phyloP scores from a whole-genome alignment of 768 basidiomycete species.

The Candolleomyces efflorescens region DNA sequence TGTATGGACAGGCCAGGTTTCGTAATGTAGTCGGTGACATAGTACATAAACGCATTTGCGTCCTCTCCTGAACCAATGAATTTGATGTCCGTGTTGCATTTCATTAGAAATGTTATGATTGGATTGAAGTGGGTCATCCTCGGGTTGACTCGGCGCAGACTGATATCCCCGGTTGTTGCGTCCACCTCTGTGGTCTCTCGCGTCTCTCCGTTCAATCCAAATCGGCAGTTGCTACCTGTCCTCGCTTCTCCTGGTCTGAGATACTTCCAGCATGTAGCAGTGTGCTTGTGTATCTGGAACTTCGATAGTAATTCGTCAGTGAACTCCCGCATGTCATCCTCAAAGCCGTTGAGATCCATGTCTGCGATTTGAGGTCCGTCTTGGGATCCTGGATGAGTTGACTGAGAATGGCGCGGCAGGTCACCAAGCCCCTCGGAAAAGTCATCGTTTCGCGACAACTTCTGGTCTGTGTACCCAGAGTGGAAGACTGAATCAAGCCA shows the following conservation, averaged over 20 bases:
- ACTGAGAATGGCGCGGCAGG: too few species aligned
- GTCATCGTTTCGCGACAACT: too few species aligned
- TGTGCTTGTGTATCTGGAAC: background rate
- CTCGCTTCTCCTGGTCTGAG: background rate
- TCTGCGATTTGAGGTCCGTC: background rate
- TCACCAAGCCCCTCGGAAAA: too few species aligned
- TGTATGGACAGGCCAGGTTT: background rate
- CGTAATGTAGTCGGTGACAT: background rate
- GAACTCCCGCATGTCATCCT: background rate
- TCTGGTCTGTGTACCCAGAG: too few species aligned
- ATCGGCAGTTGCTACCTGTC: background rate
- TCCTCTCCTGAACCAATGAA: background rate
- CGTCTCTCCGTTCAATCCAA: background rate
- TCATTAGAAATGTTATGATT: background rate
- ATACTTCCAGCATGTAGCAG: background rate
- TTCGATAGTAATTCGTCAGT: background rate
- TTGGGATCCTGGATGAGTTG: background rate
- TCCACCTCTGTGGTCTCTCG: background rate
- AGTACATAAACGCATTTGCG: background rate
- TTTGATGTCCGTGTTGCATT: background rate
- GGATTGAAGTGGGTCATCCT: background rate
- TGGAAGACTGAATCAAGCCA: conserved; percentile 12
- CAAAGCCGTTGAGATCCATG: background rate
- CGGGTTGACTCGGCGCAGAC: background rate
- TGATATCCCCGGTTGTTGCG: background rate